Evolutionary conservation across 805 yeast genomes (phyloP).

Genomic region (Ogataea glucozyma): DNA sequence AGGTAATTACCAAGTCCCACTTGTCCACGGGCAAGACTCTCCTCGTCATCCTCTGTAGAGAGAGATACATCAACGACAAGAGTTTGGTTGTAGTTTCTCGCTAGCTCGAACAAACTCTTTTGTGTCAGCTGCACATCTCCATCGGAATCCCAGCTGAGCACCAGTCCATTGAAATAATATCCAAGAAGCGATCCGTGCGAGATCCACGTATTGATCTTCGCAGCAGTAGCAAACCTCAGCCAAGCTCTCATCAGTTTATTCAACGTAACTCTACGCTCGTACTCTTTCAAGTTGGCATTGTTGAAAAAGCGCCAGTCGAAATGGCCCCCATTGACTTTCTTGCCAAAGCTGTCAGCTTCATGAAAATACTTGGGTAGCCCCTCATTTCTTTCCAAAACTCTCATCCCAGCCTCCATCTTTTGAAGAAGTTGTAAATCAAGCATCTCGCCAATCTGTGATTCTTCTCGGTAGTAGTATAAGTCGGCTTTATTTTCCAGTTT

Average conservation of each 20-base stretch:
- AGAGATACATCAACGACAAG: slow-evolving; percentile 43
- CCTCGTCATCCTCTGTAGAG: not conserved
- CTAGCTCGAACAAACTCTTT: slow-evolving; percentile 43
- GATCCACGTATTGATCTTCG: slow-evolving; percentile 55
- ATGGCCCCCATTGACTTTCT: slow-evolving; percentile 40
- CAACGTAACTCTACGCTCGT: slow-evolving; percentile 32
- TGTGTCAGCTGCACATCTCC: slow-evolving; percentile 63
- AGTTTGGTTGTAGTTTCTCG: slow-evolving; percentile 49
- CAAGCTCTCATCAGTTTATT: slow-evolving; percentile 56
- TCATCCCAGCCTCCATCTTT: slow-evolving; percentile 7
- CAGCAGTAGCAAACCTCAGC: slow-evolving; percentile 48
- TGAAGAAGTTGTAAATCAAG: slow-evolving; percentile 13
- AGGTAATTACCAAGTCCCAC: slow-evolving; percentile 35
- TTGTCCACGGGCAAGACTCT: slow-evolving; percentile 20
- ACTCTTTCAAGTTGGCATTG: slow-evolving; percentile 23
- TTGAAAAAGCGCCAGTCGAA: slow-evolving; percentile 49
- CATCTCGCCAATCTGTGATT: not conserved
- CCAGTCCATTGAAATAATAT: slow-evolving; percentile 60
- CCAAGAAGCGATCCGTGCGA: slow-evolving; percentile 65
- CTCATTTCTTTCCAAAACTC: not conserved
- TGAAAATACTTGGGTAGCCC: slow-evolving; percentile 39
- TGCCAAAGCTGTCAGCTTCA: slow-evolving; percentile 39
- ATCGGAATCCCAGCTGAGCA: slow-evolving; percentile 63
- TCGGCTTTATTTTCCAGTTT: not conserved
- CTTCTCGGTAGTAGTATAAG: not conserved